Conservation (phyloP, 2,329 filamentous ascomycete species). For the Colletotrichum noveboracense region DNA sequence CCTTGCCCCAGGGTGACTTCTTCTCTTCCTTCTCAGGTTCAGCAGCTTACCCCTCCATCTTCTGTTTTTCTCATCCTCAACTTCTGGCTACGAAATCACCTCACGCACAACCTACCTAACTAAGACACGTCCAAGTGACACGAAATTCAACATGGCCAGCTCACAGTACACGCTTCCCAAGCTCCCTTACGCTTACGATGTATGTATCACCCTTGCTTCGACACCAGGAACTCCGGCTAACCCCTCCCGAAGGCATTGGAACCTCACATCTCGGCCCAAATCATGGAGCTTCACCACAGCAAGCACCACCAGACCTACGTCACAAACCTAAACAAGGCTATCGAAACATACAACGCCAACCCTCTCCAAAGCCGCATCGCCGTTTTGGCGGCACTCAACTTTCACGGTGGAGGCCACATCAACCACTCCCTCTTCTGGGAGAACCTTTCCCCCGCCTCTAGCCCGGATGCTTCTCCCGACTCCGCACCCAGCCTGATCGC, state of each 20-base stretch:
- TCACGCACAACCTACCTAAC: background rate
- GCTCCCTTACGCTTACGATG: constrained; percentile 74
- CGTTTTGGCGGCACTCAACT: constrained; percentile 76
- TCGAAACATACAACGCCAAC: constrained; percentile 59
- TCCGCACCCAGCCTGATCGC: constrained; percentile 62
- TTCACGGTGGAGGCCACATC: constrained; percentile 91
- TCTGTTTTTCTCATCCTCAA: background rate
- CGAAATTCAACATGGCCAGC: constrained; percentile 35
- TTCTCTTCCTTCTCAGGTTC: background rate
- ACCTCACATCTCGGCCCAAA: constrained; percentile 76
- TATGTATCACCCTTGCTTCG: constrained; percentile 41
- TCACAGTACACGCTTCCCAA: constrained; percentile 64
- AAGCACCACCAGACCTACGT: constrained; percentile 85
- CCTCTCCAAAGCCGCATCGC: constrained; percentile 59
- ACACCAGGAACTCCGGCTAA: background rate
- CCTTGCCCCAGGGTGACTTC: background rate
- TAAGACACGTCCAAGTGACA: background rate
- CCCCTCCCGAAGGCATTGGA: constrained; percentile 62
- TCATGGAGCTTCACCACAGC: constrained; percentile 82
- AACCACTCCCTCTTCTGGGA: constrained; percentile 96
- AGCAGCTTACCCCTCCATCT: background rate
- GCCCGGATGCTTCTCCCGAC: constrained; percentile 59
- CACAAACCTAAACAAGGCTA: constrained; percentile 73
- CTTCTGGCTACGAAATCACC: background rate
- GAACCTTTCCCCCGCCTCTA: constrained; percentile 71